These are phyloP conservation scores for Capniomyces stellatus DNA, from an alignment of 371 early-diverging fungal species.

Conservation along the genomic window DNA sequence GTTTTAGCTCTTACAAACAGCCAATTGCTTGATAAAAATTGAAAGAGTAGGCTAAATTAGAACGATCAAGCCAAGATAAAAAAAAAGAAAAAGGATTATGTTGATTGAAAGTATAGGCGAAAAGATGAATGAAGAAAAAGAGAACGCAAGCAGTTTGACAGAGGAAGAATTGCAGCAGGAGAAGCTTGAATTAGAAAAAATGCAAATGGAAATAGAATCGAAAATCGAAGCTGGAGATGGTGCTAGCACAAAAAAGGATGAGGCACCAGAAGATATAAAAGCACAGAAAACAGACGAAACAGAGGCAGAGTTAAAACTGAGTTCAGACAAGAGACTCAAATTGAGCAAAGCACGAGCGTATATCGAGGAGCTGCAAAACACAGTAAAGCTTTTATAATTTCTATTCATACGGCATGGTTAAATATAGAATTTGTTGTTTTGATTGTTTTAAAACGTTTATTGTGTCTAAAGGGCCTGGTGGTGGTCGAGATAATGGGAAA, in stretches of 20 bases:
- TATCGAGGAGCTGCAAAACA: background rate
- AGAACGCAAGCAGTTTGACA: too few species aligned
- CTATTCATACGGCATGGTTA: too few species aligned
- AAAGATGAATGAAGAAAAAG: too few species aligned
- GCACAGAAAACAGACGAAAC: background rate
- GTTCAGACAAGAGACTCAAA: background rate
- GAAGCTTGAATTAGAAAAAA: background rate
- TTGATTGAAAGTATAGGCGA: too few species aligned
- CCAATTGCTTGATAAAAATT: too few species aligned
- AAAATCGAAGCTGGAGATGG: constrained; percentile 25
- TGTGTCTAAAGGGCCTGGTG: too few species aligned
- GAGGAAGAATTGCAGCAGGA: background rate
- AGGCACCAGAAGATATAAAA: constrained; percentile 16
- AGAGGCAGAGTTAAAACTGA: background rate
- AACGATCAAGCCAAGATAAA: background rate
- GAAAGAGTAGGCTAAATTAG: background rate
- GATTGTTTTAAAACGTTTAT: too few species aligned
- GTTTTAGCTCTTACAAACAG: too few species aligned
- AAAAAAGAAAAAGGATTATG: background rate
- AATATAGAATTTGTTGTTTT: too few species aligned
- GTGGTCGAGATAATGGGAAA: too few species aligned
- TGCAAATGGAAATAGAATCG: constrained; percentile 19
- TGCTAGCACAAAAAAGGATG: constrained; percentile 31
- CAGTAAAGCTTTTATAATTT: too few species aligned
- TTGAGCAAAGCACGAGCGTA: background rate